Evolutionary conservation across 176 grass and related monocot genomes (phyloP).

Genomic region (Eragrostis curvula): DNA sequence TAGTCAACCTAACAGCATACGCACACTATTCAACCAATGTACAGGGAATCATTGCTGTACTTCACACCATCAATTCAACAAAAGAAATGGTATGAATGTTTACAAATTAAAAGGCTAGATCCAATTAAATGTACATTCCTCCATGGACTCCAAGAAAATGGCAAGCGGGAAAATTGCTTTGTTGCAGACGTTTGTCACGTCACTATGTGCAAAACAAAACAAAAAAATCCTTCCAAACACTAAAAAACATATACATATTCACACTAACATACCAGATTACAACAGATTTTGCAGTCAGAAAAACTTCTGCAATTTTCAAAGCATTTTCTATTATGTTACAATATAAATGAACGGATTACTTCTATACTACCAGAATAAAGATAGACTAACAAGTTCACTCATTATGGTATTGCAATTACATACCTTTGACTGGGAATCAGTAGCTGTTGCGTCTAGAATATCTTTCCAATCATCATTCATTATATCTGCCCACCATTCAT

Average conservation of each 20-base stretch:
- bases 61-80: slow-evolving; percentile 11
- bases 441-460: slow-evolving; percentile 62
- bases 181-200: neutral
- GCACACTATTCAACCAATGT: neutral
- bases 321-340: slow-evolving; percentile 6
- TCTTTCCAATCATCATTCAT: slow-evolving; percentile 93
- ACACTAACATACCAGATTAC: neutral
- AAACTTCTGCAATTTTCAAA: slow-evolving; percentile 10
- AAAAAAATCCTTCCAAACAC: neutral
- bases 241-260: neutral
- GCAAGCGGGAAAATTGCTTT: neutral
- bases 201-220: slow-evolving; percentile 2
- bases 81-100: neutral
- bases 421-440: slow-evolving; percentile 73
- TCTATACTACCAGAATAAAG: slow-evolving; percentile 32
- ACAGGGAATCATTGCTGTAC: slow-evolving; percentile 1
- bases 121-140: slow-evolving; percentile 19
- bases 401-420: slow-evolving; percentile 14
- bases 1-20: slow-evolving; percentile 21
- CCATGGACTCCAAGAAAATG: slow-evolving; percentile 10
- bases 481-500: slow-evolving; percentile 77
- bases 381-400: slow-evolving; percentile 17
- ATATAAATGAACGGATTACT: slow-evolving; percentile 9
- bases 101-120: slow-evolving; percentile 23
- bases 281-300: slow-evolving; percentile 22